Evolutionary conservation across 768 basidiomycete genomes (phyloP), one percentile per base, ranked within the genome.

Genomic region (Rhodotorula paludigena): DNA sequence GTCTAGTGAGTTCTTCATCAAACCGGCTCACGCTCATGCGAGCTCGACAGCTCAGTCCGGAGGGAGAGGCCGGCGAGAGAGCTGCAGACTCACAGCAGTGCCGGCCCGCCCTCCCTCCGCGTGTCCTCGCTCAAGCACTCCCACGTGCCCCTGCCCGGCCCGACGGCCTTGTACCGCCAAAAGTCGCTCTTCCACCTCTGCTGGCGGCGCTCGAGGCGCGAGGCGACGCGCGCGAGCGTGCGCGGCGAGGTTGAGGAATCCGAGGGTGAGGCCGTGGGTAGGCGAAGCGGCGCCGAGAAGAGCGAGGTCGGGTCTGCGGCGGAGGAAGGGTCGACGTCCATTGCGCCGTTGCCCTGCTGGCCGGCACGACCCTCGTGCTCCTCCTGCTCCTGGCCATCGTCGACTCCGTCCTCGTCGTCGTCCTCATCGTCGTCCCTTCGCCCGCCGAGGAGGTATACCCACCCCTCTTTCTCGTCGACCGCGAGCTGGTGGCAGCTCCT

Each of bases 391-490:
- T 49, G 59, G 23, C 52, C 58, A 5, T 53, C 52, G 35, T 23
- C 35, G 1, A 36, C 52, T 18, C 25, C 33, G 10, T 52, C 49
- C 11, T 23, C 35, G 1, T 53, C 52, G 32, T 35, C 33, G 10
- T 52, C 49, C 11, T 51, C 60, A 25, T 41, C 41, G 3, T 68
- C 67, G 60, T 68, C 67, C 47, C 47, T 32, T 30, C 67, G 59
- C 23, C 52, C 66, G 2, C 71, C 71, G 38, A 72, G 52, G 11
- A 72, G 25, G 57, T 72, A 72, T n/a, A 72, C 64, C 71, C 71
- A 72, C 4, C 71, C 71, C 16, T 47, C 57, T 2, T n/a, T 4
- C 33, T 72, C 71, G 41, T 72, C 71, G 41, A 61, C 71, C 0
- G 52, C 71, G 21, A 65, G 21, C 33, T 62, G 60, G 38, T 68